Evolutionary conservation across 768 basidiomycete species (phyloP).

Genomic region (Hygrocybe coccinea): DNA sequence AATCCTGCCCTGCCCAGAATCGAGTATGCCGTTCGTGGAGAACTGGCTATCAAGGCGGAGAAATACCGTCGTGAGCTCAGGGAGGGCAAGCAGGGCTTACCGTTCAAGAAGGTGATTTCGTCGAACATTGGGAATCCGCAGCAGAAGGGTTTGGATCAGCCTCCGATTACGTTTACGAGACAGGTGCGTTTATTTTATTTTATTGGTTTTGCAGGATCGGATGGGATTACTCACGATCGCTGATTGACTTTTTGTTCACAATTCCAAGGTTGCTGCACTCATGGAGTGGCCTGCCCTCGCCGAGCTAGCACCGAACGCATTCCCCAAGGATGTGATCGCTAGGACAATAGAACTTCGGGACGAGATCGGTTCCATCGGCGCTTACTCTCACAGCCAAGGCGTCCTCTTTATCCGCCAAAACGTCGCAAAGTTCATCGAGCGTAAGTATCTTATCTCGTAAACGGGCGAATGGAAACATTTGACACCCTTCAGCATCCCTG

Average conservation of each 20-base stretch:
- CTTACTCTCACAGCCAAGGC: slow-evolving; percentile 95
- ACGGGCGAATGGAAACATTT: not conserved
- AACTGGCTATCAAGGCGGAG: slow-evolving; percentile 93
- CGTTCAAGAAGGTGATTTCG: slow-evolving; percentile 84
- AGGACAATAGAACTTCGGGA: slow-evolving; percentile 75
- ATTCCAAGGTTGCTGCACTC: slow-evolving; percentile 74
- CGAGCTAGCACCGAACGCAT: slow-evolving; percentile 67
- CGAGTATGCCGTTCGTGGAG: slow-evolving; percentile 95
- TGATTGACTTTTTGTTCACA: slow-evolving; percentile 8
- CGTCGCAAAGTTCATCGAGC: slow-evolving; percentile 85
- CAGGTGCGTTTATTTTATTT: slow-evolving; percentile 56
- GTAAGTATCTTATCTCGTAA: slow-evolving; percentile 38
- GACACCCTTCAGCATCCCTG: not conserved
- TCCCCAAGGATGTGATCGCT: slow-evolving; percentile 80
- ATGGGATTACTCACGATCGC: not conserved
- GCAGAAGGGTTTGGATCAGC: slow-evolving; percentile 90
- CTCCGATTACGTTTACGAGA: slow-evolving; percentile 84
- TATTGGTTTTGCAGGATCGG: not conserved
- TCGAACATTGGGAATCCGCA: slow-evolving; percentile 99
- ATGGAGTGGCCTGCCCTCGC: slow-evolving; percentile 88
- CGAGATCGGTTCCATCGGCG: slow-evolving; percentile 90
- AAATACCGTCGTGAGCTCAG: slow-evolving; percentile 68
- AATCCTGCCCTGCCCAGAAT: slow-evolving; percentile 85
- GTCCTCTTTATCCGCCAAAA: slow-evolving; percentile 81
- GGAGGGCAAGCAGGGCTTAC: slow-evolving; percentile 52